Percentiles rank a stretch among this genome's conserved stretches.
Evolutionary conservation across 441 rosid genomes (phyloP).

Genomic region (Corymbia calophylla): DNA sequence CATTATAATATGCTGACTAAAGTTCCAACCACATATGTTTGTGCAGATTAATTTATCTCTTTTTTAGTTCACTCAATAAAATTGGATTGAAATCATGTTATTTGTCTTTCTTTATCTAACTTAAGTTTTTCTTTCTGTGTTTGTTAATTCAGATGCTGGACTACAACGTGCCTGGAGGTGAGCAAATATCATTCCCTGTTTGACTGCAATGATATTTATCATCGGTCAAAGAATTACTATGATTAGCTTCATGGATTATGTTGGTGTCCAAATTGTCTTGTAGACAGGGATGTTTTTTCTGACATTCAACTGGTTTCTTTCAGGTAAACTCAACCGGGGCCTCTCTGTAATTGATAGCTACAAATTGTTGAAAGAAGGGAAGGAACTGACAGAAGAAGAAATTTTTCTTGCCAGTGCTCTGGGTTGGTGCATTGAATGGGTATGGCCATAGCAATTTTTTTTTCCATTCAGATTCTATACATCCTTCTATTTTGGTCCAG

Average conservation of each 20-base stretch:
- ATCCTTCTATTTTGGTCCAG: not conserved
- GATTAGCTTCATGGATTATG: not conserved
- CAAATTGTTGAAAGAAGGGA: slow-evolving; percentile 59
- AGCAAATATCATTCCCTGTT: not conserved
- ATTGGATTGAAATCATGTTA: not conserved
- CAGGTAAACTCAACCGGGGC: slow-evolving; percentile 81
- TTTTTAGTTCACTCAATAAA: not conserved
- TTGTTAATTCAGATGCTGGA: slow-evolving; percentile 62
- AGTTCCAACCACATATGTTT: not conserved
- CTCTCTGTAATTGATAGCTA: slow-evolving; percentile 80
- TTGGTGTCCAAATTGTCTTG: not conserved
- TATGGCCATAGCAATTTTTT: slow-evolving; percentile 12
- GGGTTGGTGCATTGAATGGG: slow-evolving; percentile 98
- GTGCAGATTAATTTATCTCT: not conserved
- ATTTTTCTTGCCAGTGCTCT: slow-evolving; percentile 62
- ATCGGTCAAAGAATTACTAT: not conserved
- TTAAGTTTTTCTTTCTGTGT: not conserved
- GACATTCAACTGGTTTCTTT: not conserved
- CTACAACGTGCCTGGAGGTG: slow-evolving; percentile 90
- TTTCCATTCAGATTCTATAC: not conserved
- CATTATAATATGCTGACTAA: not conserved
- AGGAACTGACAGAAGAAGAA: slow-evolving; percentile 58
- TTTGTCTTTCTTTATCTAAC: not conserved
- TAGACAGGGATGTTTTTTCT: not conserved
- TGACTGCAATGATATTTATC: not conserved